Evolutionary conservation across 78 protist genomes (phyloP).

Genomic region (Andalucia godoyi): DNA sequence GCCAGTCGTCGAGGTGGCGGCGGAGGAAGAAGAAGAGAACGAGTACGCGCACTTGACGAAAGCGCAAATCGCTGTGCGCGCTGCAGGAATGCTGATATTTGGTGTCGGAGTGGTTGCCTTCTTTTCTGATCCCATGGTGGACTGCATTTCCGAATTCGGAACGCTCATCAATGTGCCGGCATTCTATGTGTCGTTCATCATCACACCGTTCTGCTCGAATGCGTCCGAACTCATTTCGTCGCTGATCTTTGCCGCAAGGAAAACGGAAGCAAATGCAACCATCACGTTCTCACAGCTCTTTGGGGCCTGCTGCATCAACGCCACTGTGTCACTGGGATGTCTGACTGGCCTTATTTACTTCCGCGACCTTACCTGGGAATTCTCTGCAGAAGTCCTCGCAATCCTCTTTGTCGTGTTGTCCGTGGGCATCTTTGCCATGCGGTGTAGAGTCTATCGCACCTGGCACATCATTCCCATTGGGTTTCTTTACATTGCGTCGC

Average conservation of each 20-base stretch:
- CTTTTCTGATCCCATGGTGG: conserved; percentile 39
- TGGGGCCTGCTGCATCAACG: background rate
- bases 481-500: too few relatives aligned
- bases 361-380: background rate
- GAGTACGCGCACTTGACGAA: too few relatives aligned
- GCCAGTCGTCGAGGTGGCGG: too few relatives aligned
- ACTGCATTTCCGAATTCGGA: conserved; percentile 2
- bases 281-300: too few relatives aligned
- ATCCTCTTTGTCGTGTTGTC: background rate
- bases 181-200: conserved; percentile 13
- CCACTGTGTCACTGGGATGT: background rate
- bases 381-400: background rate
- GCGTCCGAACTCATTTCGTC: conserved; percentile 14
- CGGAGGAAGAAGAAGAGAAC: too few relatives aligned
- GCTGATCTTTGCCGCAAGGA: background rate
- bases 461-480: too few relatives aligned
- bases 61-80: too few relatives aligned
- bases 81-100: background rate
- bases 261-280: too few relatives aligned
- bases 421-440: too few relatives aligned
- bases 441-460: too few relatives aligned
- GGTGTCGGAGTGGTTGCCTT: conserved; percentile 26
- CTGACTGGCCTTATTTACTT: background rate
- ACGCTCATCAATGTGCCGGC: background rate
- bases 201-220: conserved; percentile 15